These are phyloP conservation scores for Telopea speciosissima DNA, from an alignment of 177 flowering plant genomes.

Conservation along the genomic window DNA sequence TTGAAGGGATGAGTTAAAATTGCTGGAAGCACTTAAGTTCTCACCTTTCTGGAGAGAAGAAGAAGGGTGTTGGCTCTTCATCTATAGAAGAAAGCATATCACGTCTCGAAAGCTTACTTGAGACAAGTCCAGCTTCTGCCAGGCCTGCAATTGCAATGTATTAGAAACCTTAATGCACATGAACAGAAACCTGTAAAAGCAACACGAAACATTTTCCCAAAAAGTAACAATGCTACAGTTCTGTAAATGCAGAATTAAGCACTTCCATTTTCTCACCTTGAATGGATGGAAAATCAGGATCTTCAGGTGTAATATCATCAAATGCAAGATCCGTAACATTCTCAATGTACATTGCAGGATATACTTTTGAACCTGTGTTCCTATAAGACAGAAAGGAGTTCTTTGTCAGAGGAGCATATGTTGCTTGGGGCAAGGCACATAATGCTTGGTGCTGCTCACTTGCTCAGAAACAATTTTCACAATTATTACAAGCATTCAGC, in stretches of 20 bases:
- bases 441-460: too few relatives aligned
- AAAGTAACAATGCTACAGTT: not conserved
- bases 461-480: not conserved
- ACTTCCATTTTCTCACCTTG: conserved; percentile 54
- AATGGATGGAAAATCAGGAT: conserved; percentile 90
- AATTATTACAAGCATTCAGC: not conserved
- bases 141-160: conserved; percentile 52
- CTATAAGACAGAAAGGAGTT: conserved; percentile 30
- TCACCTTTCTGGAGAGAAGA: conserved; percentile 88
- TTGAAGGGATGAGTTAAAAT: not conserved
- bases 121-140: conserved; percentile 98
- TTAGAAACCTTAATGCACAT: not conserved
- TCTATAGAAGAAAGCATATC: conserved; percentile 49
- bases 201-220: not conserved
- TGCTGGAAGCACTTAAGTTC: not conserved
- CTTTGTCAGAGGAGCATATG: conserved; percentile 1
- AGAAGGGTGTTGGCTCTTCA: conserved; percentile 37
- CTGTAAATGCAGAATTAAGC: not conserved
- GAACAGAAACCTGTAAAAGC: not conserved
- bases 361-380: conserved; percentile 76
- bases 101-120: conserved; percentile 80
- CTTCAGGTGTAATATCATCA: conserved; percentile 90
- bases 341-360: conserved; percentile 98
- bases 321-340: conserved; percentile 92
- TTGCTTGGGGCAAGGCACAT: not conserved